Base-by-base conservation (phyloP, 2,329 filamentous ascomycete species). In the Cladosporium phlei region DNA sequence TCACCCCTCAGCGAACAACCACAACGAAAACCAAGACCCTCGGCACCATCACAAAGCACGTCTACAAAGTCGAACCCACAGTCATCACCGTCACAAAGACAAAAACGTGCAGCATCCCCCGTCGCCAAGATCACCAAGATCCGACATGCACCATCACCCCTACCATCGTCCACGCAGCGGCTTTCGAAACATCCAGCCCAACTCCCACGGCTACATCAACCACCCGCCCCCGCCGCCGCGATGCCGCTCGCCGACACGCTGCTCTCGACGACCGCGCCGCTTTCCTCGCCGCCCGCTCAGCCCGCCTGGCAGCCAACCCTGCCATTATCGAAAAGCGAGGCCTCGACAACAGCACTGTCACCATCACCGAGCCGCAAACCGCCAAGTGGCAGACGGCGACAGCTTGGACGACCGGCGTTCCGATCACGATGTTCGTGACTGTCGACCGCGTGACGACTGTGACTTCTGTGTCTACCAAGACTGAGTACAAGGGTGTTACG, bases 291-390 rank as follows among this genome's bases (percentile, higher is more conserved):
- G 59, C 60, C 39, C 50, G 63, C 8, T 55, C 52, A 33, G 58
- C 53, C 9, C 56, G 62, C 24, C 43, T 64, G 16, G 58, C 52
- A 9, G n/a, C n/a, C n/a, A 40, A 22, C 8, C 40, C 37, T 19
- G 34, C 28, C 9, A 38, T 27, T 21, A 34, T 59, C 12, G 50
- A 56, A n/a, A 58, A 52, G 38, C 61, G 66, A 34, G 62, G 59
- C 57, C 60, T 12, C 7, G 65, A 68, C 37, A 50, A 54, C 24
- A 56, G 61, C 32, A 61, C 59, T 8, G 53, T 63, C 11, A 59
- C 60, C 5, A 47, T 66, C 29, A 67, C 63, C 4, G 63, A 55
- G 10, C 55, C 57, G 10, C 54, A 64, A 39, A 63, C 63, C 4
- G 40, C 51, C 5, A 38, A 62, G 28, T 67, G 55, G 42, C 20